phyloP scores from a whole-genome alignment of 176 grass and related monocot genomes.

The Phoenix roebelenii region DNA sequence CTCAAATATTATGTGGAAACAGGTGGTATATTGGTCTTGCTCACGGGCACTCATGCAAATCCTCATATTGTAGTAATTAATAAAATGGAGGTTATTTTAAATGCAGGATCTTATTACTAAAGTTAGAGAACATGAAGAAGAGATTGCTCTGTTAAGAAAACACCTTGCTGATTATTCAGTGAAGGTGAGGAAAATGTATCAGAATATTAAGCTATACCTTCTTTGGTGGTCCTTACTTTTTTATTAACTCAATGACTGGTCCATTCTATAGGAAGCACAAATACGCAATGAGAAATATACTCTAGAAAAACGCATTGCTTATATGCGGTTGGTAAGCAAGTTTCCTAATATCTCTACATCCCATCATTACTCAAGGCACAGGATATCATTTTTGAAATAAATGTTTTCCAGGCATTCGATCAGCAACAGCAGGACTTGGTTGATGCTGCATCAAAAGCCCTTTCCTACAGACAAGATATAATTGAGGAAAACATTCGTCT shows the following conservation, averaged over 20 bases:
- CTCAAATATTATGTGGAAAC: constrained; percentile 63
- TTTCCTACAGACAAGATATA: constrained; percentile 93
- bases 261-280: constrained; percentile 53
- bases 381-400: not conserved
- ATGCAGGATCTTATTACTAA: constrained; percentile 59
- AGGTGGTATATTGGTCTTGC: constrained; percentile 23
- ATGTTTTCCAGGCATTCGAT: constrained; percentile 75
- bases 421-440: constrained; percentile 81
- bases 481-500: constrained; percentile 88
- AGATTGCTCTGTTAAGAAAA: constrained; percentile 69
- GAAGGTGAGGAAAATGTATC: constrained; percentile 38
- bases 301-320: constrained; percentile 80
- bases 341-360: not conserved
- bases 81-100: too few relatives aligned
- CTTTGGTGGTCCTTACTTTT: constrained; percentile 2
- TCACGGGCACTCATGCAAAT: too few relatives aligned
- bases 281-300: constrained; percentile 58
- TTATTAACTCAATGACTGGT: constrained; percentile 25
- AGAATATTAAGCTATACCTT: not conserved
- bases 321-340: constrained; percentile 58
- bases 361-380: not conserved
- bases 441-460: constrained; percentile 84
- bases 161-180: constrained; percentile 70
- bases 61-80: too few relatives aligned
- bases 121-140: constrained; percentile 71